These are phyloP conservation scores for Tuber magnatum DNA, from an alignment of 495 filamentous ascomycete genomes.

Conservation along the genomic window DNA sequence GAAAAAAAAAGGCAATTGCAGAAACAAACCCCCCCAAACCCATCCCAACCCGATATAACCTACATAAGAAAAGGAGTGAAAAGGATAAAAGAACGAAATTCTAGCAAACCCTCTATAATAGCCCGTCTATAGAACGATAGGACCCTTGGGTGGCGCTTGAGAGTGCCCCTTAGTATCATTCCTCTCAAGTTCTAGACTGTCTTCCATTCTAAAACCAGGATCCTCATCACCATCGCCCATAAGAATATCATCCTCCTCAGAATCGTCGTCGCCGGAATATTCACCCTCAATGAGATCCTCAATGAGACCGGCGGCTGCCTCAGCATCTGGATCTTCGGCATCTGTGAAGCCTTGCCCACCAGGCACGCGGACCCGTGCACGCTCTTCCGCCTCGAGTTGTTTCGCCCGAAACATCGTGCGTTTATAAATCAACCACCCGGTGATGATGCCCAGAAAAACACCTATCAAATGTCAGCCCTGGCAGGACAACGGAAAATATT, in stretches of 20 bases:
- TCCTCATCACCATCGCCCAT: slow-evolving; percentile 22
- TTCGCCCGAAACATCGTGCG: slow-evolving; percentile 75
- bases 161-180: slow-evolving; percentile 6
- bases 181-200: slow-evolving; percentile 31
- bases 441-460: slow-evolving; percentile 60
- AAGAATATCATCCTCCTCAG: slow-evolving; percentile 20
- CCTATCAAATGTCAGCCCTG: slow-evolving; percentile 10
- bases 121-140: neutral
- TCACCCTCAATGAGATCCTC: slow-evolving; percentile 32
- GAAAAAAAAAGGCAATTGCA: neutral
- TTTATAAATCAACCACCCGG: slow-evolving; percentile 79
- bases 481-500: neutral
- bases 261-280: slow-evolving; percentile 25
- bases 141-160: neutral
- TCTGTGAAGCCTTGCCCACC: slow-evolving; percentile 36
- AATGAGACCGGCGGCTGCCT: slow-evolving; percentile 20
- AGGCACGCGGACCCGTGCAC: slow-evolving; percentile 44
- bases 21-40: neutral
- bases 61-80: neutral
- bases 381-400: slow-evolving; percentile 78
- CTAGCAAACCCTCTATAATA: neutral
- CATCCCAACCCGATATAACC: neutral
- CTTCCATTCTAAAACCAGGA: slow-evolving; percentile 33
- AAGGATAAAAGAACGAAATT: slow-evolving; percentile 4
- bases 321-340: slow-evolving; percentile 33